Conservation (phyloP, 192 early-diverging fungal species). For the Entomortierella chlamydospora region DNA sequence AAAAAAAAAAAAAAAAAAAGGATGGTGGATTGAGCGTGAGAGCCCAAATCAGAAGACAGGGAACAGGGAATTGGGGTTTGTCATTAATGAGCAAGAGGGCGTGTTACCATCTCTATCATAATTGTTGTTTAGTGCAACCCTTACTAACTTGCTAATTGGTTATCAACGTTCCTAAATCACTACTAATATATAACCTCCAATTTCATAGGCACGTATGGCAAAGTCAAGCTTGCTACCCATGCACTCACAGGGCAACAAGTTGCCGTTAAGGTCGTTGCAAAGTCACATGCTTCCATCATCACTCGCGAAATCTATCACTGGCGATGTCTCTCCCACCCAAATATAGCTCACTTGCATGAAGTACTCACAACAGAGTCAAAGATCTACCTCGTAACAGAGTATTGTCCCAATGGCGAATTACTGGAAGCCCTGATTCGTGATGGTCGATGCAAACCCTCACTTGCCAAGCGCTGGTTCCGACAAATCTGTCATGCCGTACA, state of each 20-base stretch:
- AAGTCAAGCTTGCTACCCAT: constrained; percentile 72
- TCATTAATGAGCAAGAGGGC: background rate
- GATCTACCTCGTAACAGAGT: constrained; percentile 87
- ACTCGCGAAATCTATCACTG: constrained; percentile 74
- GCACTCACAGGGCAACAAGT: constrained; percentile 70
- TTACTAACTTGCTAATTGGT: too few relatives aligned
- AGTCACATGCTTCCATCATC: constrained; percentile 66
- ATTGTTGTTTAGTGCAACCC: background rate
- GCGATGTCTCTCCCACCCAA: constrained; percentile 80
- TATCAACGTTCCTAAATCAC: too few relatives aligned
- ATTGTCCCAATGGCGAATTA: constrained; percentile 77
- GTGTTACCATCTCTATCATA: background rate
- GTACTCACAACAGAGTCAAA: constrained; percentile 76
- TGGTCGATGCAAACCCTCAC: constrained; percentile 56
- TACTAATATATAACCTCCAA: too few relatives aligned
- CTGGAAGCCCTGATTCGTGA: constrained; percentile 60
- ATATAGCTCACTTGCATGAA: constrained; percentile 83
- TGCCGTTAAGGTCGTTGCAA: constrained; percentile 72
- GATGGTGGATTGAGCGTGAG: background rate
- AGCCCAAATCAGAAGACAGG: background rate
- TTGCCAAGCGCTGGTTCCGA: constrained; percentile 61
- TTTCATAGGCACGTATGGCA: constrained; percentile 68
- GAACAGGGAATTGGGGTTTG: background rate
- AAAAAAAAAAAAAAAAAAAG: too few relatives aligned
- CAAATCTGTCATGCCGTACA: constrained; percentile 63